Conservation (phyloP, 148 eudicot genomes). For the Chenopodium album region DNA sequence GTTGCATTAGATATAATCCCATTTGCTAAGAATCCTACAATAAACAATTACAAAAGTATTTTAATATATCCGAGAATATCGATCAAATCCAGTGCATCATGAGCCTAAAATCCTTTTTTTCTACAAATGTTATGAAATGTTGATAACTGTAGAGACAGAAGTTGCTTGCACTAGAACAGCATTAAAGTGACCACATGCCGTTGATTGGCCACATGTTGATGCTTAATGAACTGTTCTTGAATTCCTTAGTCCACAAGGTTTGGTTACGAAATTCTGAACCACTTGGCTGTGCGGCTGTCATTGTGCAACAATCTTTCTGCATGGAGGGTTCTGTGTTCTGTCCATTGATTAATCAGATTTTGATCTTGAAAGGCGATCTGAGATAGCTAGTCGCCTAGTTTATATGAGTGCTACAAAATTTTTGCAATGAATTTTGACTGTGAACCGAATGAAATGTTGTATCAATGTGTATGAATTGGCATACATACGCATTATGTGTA, state of each 20-base stretch:
- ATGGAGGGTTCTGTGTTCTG: background rate
- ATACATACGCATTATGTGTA: constrained; percentile 20
- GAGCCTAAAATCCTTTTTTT: too few species aligned
- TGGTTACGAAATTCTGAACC: background rate
- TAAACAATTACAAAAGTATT: background rate
- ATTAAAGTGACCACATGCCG: background rate
- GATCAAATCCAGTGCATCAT: too few species aligned
- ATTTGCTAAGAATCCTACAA: background rate
- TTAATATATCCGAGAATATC: too few species aligned
- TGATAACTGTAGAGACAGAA: background rate
- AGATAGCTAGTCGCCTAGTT: background rate
- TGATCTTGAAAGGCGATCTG: constrained; percentile 5
- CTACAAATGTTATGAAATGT: too few species aligned
- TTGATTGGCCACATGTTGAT: background rate
- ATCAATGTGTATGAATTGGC: constrained; percentile 23
- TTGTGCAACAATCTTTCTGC: background rate
- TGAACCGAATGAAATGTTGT: constrained; percentile 23
- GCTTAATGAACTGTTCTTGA: background rate
- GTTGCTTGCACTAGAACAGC: constrained; percentile 4
- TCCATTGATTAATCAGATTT: background rate
- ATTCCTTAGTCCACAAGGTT: background rate
- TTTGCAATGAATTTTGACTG: constrained; percentile 6
- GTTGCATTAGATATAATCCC: background rate
- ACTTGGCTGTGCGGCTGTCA: background rate
- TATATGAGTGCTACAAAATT: constrained; percentile 1